phyloP scores from a whole-genome alignment of 345 rosid genomes.

The Citrus glauca region DNA sequence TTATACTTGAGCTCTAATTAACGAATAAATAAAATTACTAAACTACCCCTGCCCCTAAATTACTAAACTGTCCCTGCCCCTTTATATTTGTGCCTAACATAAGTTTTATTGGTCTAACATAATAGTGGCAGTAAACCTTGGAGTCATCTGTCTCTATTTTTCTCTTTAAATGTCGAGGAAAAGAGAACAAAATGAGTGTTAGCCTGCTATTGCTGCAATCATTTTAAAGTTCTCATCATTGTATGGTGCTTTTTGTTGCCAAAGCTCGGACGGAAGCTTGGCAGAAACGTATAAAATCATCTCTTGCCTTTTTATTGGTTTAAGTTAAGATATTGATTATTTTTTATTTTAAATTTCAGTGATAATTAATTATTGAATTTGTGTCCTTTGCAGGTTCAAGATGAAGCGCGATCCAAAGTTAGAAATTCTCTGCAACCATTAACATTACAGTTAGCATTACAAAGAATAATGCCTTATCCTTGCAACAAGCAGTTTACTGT shows the following conservation, averaged over 20 bases:
- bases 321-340: too few relatives aligned
- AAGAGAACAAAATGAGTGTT: neutral
- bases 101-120: too few relatives aligned
- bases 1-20: too few relatives aligned
- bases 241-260: neutral
- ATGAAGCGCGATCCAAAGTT: constrained; percentile 67
- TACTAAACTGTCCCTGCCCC: too few relatives aligned
- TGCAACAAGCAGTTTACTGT: constrained; percentile 75
- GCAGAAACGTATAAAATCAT: neutral
- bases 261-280: neutral
- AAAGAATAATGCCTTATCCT: constrained; percentile 66
- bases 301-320: neutral
- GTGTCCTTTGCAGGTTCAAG: constrained; percentile 47
- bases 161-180: neutral
- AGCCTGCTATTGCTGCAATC: neutral
- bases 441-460: constrained; percentile 55
- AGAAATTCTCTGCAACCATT: constrained; percentile 56
- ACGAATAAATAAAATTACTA: too few relatives aligned
- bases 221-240: neutral
- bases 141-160: neutral
- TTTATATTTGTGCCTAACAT: too few relatives aligned
- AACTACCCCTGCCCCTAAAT: too few relatives aligned
- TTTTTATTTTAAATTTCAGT: neutral
- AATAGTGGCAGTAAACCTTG: neutral
- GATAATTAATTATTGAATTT: neutral